A percentile compares a stretch with the other conserved stretches of the same genome.
Conservation (phyloP, 352 stramenopile genomes). For the Pythium phragmitis region DNA sequence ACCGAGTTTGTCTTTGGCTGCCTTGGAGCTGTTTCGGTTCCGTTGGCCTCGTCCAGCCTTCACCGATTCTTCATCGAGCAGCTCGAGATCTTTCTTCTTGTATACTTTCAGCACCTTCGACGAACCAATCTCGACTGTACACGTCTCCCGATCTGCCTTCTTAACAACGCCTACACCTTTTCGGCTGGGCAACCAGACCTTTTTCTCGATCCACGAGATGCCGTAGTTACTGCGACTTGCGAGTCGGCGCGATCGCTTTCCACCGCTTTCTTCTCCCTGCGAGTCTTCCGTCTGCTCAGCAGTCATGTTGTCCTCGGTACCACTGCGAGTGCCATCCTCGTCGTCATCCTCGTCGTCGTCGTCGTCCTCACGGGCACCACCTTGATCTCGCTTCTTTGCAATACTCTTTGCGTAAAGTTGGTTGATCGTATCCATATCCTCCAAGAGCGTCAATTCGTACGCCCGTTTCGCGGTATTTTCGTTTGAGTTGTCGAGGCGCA, state of each 20-base stretch:
- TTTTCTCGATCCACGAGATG: conserved; percentile 86
- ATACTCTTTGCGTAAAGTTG: conserved; percentile 66
- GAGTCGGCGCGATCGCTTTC: conserved; percentile 63
- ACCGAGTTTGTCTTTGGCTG: conserved; percentile 61
- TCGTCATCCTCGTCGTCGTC: conserved; percentile 58
- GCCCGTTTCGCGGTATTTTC: conserved; percentile 86
- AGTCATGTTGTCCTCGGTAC: conserved; percentile 47
- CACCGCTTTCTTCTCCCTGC: conserved; percentile 68
- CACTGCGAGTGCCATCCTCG: conserved; percentile 48
- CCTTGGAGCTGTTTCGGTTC: conserved; percentile 71
- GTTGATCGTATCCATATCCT: conserved; percentile 83
- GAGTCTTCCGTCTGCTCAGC: conserved; percentile 75
- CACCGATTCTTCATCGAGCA: conserved; percentile 56
- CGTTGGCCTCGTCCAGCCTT: conserved; percentile 56
- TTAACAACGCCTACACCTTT: conserved; percentile 82
- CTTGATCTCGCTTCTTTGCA: conserved; percentile 47
- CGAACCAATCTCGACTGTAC: conserved; percentile 72
- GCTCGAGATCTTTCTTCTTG: conserved; percentile 86
- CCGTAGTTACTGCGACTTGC: conserved; percentile 81
- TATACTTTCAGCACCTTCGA: conserved; percentile 81
- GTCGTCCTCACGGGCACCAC: conserved; percentile 37
- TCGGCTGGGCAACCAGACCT: conserved; percentile 75
- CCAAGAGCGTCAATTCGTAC: conserved; percentile 84
- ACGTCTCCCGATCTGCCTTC: conserved; percentile 80
- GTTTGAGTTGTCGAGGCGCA: conserved; percentile 78